Evolutionary conservation across 116 monocot genomes (phyloP), one percentile per base, ranked within the genome.

Genomic region (Trichopus zeylanicus): DNA sequence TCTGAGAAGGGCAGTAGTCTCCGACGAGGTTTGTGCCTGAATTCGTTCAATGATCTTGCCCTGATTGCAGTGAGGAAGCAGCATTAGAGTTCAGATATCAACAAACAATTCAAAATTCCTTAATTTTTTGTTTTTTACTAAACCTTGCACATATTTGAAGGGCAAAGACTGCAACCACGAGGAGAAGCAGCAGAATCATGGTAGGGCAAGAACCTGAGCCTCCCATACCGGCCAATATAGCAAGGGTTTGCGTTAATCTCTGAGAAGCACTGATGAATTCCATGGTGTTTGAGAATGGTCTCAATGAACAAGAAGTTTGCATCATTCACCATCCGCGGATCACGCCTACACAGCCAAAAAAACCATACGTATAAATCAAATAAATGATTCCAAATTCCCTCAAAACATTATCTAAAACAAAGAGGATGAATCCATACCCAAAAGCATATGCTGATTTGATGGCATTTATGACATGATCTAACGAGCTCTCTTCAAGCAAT

Each of bases 1-100:
- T 75, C 1, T 73, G 61, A 2, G 70, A 68, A 0, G 90, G 76
- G 59, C 85, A 90, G 55, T 78, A 85, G 61, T 90, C 90, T 21
- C 85, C 81, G 23, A 60, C 11, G 8, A 39, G 1, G 35, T 29
- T 6, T 32, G 51, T 29, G 69, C 51, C 24, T 19, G 47, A 1
- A 74, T 70, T 26, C 53, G 10, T 19, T 70, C 74, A 7, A 79
- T 67, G 48, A 79, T 66, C 42, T 23, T 63, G 6, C 79, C 66
- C 74, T 79, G 73, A 42, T 42, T 42, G n/a, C 42, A 42, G n/a
- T n/a, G n/a, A n/a, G n/a, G n/a, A n/a, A n/a, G n/a, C n/a, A n/a
- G n/a, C n/a, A n/a, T n/a, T n/a, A n/a, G n/a, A n/a, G n/a, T n/a
- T n/a, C n/a, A n/a, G n/a, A n/a, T n/a, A n/a, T n/a, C n/a, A n/a